Evolutionary conservation across 352 stramenopile species (phyloP).

Genomic region (Phytophthora fragariaefolia): DNA sequence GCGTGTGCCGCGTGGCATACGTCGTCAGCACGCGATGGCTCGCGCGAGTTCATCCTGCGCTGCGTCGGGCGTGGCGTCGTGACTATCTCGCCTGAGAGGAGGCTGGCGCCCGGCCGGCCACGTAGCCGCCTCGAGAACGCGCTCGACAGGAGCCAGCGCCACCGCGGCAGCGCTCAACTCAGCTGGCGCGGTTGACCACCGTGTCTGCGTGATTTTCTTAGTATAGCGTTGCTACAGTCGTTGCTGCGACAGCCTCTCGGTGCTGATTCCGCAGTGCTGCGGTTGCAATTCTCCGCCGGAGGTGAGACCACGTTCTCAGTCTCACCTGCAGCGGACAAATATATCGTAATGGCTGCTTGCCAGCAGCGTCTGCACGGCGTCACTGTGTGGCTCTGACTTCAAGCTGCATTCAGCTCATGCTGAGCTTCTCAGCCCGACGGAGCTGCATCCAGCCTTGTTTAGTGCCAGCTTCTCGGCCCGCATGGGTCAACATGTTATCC

Average conservation of each 20-base stretch:
- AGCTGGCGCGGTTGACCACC: not conserved
- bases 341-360: too few relatives aligned
- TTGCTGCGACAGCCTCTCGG: not conserved
- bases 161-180: not conserved
- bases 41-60: not conserved
- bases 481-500: too few relatives aligned
- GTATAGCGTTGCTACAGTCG: too few relatives aligned
- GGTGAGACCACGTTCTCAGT: not conserved
- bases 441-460: too few relatives aligned
- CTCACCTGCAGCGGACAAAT: not conserved
- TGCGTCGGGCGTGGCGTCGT: slow-evolving; percentile 4
- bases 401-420: too few relatives aligned
- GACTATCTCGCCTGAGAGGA: not conserved
- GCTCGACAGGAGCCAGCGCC: not conserved
- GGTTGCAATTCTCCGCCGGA: too few relatives aligned
- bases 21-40: slow-evolving; percentile 32
- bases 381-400: too few relatives aligned
- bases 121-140: not conserved
- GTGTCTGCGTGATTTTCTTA: too few relatives aligned
- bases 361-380: too few relatives aligned
- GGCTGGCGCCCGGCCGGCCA: not conserved
- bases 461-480: too few relatives aligned
- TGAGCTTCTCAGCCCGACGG: too few relatives aligned
- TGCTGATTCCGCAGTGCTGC: too few relatives aligned
- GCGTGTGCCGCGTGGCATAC: slow-evolving; percentile 34